Evolutionary conservation across 352 stramenopile genomes (phyloP).

Genomic region (Blastocystis sp.): DNA sequence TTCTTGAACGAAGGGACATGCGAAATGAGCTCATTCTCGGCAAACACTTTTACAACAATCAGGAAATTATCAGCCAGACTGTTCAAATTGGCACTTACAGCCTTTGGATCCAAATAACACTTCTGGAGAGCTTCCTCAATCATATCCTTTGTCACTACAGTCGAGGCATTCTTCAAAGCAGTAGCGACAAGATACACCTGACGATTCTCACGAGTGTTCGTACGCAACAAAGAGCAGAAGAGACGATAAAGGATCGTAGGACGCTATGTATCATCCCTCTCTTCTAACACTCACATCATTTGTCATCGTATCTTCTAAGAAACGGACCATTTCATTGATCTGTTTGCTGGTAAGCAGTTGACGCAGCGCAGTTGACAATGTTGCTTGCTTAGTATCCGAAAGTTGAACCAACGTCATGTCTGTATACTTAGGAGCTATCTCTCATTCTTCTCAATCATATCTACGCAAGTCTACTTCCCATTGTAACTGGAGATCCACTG

Average conservation of each 20-base stretch:
- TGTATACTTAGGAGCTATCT: neutral
- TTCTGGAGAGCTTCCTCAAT: neutral
- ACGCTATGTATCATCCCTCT: neutral
- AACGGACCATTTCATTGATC: neutral
- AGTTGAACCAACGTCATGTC: neutral
- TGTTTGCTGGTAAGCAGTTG: neutral
- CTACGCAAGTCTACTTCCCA: conserved; percentile 15
- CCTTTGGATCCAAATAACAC: conserved; percentile 13
- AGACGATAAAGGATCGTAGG: neutral
- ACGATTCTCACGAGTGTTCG: neutral
- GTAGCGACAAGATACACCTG: neutral
- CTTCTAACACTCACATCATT: neutral
- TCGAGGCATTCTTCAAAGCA: neutral
- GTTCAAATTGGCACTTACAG: neutral
- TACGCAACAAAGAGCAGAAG: neutral
- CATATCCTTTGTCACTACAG: neutral
- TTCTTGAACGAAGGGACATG: conserved; percentile 13
- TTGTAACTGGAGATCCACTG: neutral
- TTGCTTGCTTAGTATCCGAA: neutral
- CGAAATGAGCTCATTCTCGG: neutral
- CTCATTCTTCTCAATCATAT: neutral
- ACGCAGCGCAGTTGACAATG: neutral
- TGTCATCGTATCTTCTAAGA: neutral
- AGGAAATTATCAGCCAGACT: neutral
- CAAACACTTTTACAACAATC: neutral